A percentile compares a stretch with the other conserved stretches of the same genome.
phyloP scores from a whole-genome alignment of 805 yeast species.

The Sporopachydermia lactativora region DNA sequence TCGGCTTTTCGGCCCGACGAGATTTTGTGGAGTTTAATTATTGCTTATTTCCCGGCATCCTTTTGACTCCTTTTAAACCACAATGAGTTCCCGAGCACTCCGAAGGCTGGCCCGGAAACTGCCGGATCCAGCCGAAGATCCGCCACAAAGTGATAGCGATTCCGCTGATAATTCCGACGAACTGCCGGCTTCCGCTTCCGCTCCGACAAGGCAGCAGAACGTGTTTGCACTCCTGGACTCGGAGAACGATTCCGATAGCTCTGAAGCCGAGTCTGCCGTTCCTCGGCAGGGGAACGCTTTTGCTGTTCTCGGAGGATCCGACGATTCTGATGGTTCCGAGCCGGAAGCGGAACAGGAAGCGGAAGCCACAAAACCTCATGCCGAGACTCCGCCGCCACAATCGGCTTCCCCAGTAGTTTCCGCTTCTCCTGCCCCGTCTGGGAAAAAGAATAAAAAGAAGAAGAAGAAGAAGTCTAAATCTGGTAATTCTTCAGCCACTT shows the following conservation, averaged over 20 bases:
- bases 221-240: slow-evolving; percentile 17
- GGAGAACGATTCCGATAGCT: too few species aligned
- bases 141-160: too few species aligned
- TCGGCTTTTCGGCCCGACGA: too few species aligned
- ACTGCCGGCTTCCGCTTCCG: slow-evolving; percentile 2
- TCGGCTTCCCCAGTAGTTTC: background rate
- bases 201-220: background rate
- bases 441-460: slow-evolving; percentile 15
- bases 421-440: slow-evolving; percentile 3
- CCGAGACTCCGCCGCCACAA: too few species aligned
- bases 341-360: background rate
- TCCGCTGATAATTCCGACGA: slow-evolving; percentile 3
- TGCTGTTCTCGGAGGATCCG: too few species aligned
- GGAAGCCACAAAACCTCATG: background rate
- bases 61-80: background rate
- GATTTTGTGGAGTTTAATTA: too few species aligned
- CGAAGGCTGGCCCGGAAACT: slow-evolving; percentile 17
- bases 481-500: slow-evolving; percentile 8
- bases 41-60: too few species aligned
- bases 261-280: too few species aligned
- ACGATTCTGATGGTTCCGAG: background rate
- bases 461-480: slow-evolving; percentile 7
- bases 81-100: slow-evolving; percentile 23
- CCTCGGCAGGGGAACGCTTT: too few species aligned
- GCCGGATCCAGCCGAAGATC: too few species aligned